These are phyloP conservation scores for Taxillus chinensis DNA, from an alignment of 164 flowering plant species.

Conservation along the genomic window DNA sequence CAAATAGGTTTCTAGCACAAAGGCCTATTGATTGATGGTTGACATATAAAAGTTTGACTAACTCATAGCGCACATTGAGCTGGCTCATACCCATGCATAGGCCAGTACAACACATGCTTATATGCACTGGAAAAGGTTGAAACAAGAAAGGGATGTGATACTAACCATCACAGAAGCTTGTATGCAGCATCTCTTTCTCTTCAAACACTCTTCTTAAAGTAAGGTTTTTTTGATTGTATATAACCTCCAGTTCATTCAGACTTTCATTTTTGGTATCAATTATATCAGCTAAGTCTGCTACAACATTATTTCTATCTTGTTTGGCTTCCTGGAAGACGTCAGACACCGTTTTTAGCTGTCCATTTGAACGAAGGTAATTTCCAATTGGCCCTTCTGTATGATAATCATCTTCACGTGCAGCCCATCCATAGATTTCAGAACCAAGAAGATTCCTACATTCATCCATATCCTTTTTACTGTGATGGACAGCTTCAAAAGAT, in stretches of 20 bases:
- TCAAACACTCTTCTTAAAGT: constrained; percentile 39
- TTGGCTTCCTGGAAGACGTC: constrained; percentile 30
- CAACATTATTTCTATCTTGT: constrained; percentile 20
- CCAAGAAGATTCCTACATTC: constrained; percentile 14
- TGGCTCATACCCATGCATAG: too few species aligned
- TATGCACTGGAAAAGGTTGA: too few species aligned
- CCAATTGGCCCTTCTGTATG: constrained; percentile 38
- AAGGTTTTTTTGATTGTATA: constrained; percentile 39
- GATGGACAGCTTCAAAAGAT: constrained; percentile 27
- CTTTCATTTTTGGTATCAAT: constrained; percentile 39
- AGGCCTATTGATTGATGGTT: too few species aligned
- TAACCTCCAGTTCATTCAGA: constrained; percentile 26
- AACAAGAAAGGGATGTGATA: constrained; percentile 1
- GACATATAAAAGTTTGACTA: too few species aligned
- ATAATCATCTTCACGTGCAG: constrained; percentile 52
- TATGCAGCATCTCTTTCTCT: constrained; percentile 51
- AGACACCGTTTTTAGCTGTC: constrained; percentile 33
- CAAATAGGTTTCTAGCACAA: too few species aligned
- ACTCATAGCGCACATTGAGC: too few species aligned
- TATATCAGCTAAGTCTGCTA: constrained; percentile 31
- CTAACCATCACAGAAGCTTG: constrained; percentile 44
- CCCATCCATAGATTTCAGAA: constrained; percentile 47
- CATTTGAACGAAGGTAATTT: constrained; percentile 34
- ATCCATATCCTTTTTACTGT: constrained; percentile 42
- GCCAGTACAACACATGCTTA: too few species aligned